phyloP scores from a whole-genome alignment of 2,329 filamentous ascomycete species.

The Xylaria sp. region DNA sequence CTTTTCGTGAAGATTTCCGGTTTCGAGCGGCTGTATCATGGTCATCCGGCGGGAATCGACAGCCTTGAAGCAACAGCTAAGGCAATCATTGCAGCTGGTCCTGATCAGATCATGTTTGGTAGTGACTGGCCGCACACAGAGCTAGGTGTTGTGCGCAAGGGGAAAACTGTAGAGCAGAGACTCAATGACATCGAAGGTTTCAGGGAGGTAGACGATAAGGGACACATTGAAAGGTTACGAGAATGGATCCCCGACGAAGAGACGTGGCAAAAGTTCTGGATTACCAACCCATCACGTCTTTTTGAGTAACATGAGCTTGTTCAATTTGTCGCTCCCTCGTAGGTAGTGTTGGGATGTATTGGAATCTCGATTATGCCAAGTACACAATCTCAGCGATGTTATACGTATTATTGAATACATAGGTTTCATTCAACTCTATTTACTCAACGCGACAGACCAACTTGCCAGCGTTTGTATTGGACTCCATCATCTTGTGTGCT shows the following conservation, averaged over 20 bases:
- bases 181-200: neutral
- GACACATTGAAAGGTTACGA: neutral
- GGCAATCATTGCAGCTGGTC: neutral
- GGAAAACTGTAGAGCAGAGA: neutral
- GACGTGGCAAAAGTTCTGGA: neutral
- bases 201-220: neutral
- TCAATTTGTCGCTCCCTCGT: too few relatives aligned
- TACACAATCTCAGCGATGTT: neutral
- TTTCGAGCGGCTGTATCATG: neutral
- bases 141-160: neutral
- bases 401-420: neutral
- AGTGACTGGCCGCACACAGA: neutral
- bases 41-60: neutral
- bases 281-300: neutral
- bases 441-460: neutral
- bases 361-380: neutral
- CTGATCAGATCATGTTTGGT: slow-evolving; percentile 2
- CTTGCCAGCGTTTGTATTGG: neutral
- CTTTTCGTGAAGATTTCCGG: neutral
- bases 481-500: neutral
- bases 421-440: neutral
- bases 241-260: neutral
- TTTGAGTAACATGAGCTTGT: neutral
- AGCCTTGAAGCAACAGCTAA: neutral
- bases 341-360: too few relatives aligned